A percentile compares a stretch with the other conserved stretches of the same genome.
phyloP scores from a whole-genome alignment of 1,139 yeast species.

The Petasospora rhodanensis region DNA sequence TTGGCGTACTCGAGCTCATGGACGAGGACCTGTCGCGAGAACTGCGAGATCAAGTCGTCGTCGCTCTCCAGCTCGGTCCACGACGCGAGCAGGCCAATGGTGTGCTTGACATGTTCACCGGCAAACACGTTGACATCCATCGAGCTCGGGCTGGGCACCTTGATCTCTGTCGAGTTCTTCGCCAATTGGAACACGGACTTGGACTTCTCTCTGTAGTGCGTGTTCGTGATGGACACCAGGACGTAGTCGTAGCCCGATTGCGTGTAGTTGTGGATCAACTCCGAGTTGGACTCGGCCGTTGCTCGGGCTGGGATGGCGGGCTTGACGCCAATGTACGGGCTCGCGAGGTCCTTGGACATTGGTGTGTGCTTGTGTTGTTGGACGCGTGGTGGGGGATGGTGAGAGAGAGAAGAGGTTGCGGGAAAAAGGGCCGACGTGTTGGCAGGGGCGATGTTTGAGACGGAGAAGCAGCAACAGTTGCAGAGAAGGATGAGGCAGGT shows the following conservation, averaged over 20 bases:
- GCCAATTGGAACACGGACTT: slow-evolving; percentile 32
- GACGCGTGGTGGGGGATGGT: too few relatives aligned
- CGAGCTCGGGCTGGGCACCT: slow-evolving; percentile 36
- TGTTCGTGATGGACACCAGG: slow-evolving; percentile 40
- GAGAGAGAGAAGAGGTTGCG: too few relatives aligned
- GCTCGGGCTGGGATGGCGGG: slow-evolving; percentile 18
- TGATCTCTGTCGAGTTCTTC: slow-evolving; percentile 23
- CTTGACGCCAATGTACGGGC: slow-evolving; percentile 23
- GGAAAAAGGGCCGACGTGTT: too few relatives aligned
- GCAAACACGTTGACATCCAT: slow-evolving; percentile 34
- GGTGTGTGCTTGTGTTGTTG: too few relatives aligned
- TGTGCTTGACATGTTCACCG: slow-evolving; percentile 34
- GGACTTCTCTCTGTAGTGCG: slow-evolving; percentile 38
- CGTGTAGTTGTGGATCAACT: slow-evolving; percentile 14
- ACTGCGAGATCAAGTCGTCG: slow-evolving; percentile 42
- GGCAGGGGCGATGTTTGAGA: too few relatives aligned
- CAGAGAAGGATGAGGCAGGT: too few relatives aligned
- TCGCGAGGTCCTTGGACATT: slow-evolving; percentile 9
- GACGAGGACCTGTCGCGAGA: slow-evolving; percentile 47
- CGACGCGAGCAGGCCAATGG: slow-evolving; percentile 52
- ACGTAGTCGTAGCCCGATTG: slow-evolving; percentile 33
- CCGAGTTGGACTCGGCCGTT: slow-evolving; percentile 12
- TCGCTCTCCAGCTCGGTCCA: slow-evolving; percentile 61
- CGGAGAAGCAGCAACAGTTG: too few relatives aligned
- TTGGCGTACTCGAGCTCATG: slow-evolving; percentile 58